Base-by-base conservation (phyloP, 805 yeast species). In the Spathaspora girioi region DNA sequence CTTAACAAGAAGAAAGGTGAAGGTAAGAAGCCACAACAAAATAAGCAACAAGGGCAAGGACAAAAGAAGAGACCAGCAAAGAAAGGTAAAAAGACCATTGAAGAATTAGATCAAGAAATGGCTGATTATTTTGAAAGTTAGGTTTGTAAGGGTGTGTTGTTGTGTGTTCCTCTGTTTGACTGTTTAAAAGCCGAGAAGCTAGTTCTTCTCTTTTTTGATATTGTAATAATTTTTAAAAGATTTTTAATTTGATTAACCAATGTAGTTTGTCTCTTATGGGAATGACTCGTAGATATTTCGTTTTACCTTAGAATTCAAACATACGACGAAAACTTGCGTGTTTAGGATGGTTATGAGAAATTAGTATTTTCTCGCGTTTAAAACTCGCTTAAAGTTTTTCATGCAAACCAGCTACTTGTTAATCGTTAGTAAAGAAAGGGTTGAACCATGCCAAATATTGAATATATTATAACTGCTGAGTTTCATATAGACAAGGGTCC, bases 31-130 rank as follows among this genome's bases (percentile, higher is more conserved):
- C 50, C 55, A 32, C 78, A 80, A 73, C 54, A 63, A 62, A 64
- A 64, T 60, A 72, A 68, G 55, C 55, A 55, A n/a, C n/a, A 23
- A 23, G 26, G 26, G 26, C 6, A 23, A 23, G 26, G n/a, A 43
- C 53, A 58, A 35, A 59, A 72, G 54, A 78, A 80, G 74, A 64
- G 65, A 55, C 65, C 71, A 45, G 69, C 68, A 46, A 72, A 70
- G 63, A 77, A 68, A 56, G 70, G 68, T 56, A 76, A 77, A 71
- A 91, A 91, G 81, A 84, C 96, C 49, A 78, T 88, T 57, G 98
- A 89, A 69, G 93, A 94, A 73, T 83, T 93, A 66, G 99, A 94
- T 73, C 96, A 92, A 68, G 98, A 93, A 76, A 93, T 94, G 99
- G 87, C 91, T 56, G 98, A 92, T 67, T 93, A 93, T 76, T 92